These are phyloP conservation scores for Jackrogersella minutella DNA, from an alignment of 495 filamentous ascomycete genomes.

Conservation along the genomic window DNA sequence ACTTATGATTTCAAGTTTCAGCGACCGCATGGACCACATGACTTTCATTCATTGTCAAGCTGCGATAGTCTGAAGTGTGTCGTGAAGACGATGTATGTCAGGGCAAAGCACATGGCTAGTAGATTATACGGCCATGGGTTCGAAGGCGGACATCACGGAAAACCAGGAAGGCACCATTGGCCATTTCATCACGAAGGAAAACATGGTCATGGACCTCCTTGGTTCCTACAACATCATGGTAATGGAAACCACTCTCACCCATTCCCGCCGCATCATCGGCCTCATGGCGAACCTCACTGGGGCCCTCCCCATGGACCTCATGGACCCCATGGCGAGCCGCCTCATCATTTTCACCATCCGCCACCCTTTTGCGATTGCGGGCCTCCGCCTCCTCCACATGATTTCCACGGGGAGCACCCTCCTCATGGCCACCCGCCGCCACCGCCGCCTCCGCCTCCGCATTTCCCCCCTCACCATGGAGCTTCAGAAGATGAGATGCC, in stretches of 20 bases:
- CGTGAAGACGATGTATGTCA: constrained; percentile 36
- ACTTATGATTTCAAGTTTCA: constrained; percentile 32
- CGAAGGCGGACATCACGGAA: constrained; percentile 19
- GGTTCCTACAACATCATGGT: constrained; percentile 23
- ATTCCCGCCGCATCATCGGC: constrained; percentile 34
- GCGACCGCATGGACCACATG: constrained; percentile 16
- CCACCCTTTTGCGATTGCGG: constrained; percentile 35
- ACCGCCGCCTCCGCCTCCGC: constrained; percentile 5
- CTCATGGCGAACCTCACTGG: constrained; percentile 9
- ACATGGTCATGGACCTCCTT: constrained; percentile 27
- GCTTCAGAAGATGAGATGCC: not conserved
- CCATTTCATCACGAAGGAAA: constrained; percentile 16
- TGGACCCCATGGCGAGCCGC: constrained; percentile 10
- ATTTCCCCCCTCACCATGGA: not conserved
- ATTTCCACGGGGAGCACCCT: constrained; percentile 6
- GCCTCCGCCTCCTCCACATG: constrained; percentile 3
- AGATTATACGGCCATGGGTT: constrained; percentile 32
- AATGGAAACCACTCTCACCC: constrained; percentile 36
- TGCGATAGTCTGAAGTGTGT: constrained; percentile 45
- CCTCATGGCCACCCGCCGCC: constrained; percentile 3
- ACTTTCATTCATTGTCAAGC: constrained; percentile 29
- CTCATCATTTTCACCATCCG: constrained; percentile 27
- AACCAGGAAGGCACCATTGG: constrained; percentile 19
- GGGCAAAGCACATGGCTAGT: constrained; percentile 37
- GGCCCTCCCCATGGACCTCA: constrained; percentile 31